Base-by-base conservation (phyloP, 176 grass and related monocot species). In the Bothriochloa decipiens region DNA sequence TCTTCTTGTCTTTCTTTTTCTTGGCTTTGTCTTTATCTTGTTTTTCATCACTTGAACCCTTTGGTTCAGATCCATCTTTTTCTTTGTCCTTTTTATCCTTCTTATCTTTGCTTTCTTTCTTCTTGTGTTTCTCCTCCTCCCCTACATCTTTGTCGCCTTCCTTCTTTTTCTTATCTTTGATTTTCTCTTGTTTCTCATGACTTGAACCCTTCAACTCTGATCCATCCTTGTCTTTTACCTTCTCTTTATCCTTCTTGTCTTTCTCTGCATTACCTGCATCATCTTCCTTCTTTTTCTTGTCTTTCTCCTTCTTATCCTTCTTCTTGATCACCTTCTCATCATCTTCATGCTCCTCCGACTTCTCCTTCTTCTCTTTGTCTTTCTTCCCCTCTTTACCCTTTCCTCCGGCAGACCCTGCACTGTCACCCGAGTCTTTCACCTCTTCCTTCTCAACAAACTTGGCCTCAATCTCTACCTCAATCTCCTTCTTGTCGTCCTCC, bases 371-470 rank as follows among this genome's bases (percentile, higher is more conserved):
- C 20, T 81, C 65, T 86, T 49, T 73, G 36, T 41, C 64, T 78
- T 76, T 87, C 65, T 85, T 77, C 22, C 22, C 52, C 41, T 90
- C 77, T 28, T 76, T 75, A 25, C 25, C 75, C 33, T 79, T 77
- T 50, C 17, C 43, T 14, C 22, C 45, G 4, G 23, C 50, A 61
- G 29, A 72, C 17, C 75, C 72, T 18, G 75, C 73, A 70, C 67
- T 49, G 0, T 84, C 77, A n/a, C 52, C 55, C 0, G 41, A 66
- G 52, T 37, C 26, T 57, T 94, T 94, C 57, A 52, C 50, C 55
- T 89, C 91, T 68, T 88, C 82, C 79, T 93, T 91, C 17, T 93
- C 89, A 16, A 85, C 57, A 28, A 88, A 28, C 58, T 95, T 92
- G 8, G 83, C 66, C 11, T 91, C 76, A 5, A 90, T 26, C 83